Evolutionary conservation across 208 protist species (phyloP), one percentile per base, ranked within the genome.

Genomic region (Crithidia bombi): DNA sequence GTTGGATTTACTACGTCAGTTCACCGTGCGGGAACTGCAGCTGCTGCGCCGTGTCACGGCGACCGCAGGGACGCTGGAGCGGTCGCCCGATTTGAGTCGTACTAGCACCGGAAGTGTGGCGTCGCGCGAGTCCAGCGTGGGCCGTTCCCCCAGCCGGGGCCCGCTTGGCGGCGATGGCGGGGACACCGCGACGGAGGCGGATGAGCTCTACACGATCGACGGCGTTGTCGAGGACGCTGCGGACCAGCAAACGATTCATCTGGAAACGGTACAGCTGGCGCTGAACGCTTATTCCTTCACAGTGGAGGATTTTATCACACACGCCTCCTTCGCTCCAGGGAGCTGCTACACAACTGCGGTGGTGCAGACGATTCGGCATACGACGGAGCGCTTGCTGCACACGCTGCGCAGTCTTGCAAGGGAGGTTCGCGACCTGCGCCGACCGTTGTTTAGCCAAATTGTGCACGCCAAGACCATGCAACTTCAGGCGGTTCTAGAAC

Each of bases 221-320:
- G 83, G 63, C 33, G 33, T 33, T 5, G 49, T 46, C 6, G 67
- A 72, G 15, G 62, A 62, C 11, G 38, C 57, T 12, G 35, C 50
- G 17, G 75, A 76, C 11, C 28, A 77, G 55, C 77, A 83, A 28
- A 32, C 69, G 28, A 49, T 84, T 25, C 85, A 91, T 55, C 41
- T 89, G 10, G 84, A 90, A 12, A 85, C 68, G 41, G 76, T 85
- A 35, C 85, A 93, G 57, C 72, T 93, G 9, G 78, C 88, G 15
- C 73, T 89, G 33, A 69, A 23, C 12, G 84, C 90, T 25, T 91
- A 91, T 75, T 63, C 65, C 6, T 32, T 78, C 11, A 77, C 67
- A 1, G 72, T 81, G 49, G 58, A 84, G 23, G 81, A 84, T 44
- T 38, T 84, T 19, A 32, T 70, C 6, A 17, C 26, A 9, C 33